Base-by-base conservation (phyloP, 139 green algal genomes). In the Haematococcus sp. region DNA sequence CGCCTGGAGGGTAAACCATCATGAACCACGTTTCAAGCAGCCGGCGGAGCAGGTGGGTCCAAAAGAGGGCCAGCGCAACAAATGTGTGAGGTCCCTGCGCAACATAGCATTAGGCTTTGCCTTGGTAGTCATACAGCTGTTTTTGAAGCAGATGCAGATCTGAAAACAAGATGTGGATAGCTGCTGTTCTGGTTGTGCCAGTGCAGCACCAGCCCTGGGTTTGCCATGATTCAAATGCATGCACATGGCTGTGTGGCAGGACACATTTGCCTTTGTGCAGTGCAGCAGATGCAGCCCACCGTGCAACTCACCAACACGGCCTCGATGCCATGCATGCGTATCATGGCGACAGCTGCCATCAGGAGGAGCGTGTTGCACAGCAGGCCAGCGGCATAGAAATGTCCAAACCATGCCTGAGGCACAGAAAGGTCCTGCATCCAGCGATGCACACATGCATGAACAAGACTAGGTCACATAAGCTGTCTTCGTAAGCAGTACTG, bases 311-410 rank as follows among this genome's bases (percentile, higher is more conserved):
- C 40, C 40, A 49, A 11, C 7, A 11, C 7, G 40, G 7, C 40
- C 40, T 49, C 40, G 11, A 19, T 19, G 40, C 40, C 40, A 49
- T 49, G 40, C 11, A 11, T 11, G 40, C 40, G 40, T 11, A 49
- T 7, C 40, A 49, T 49, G 40, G 7, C 40, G 40, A 11, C 40
- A 49, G 40, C 40, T 49, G 40, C 40, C 7, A 63, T n/a, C 58
- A 84, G 66, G 35, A 82, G 56, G 23, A 68, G 32, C 1, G 76
- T 75, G 66, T 83, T 84, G 52, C 40, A 81, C 13, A 70, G 27
- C 3, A 75, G 70, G 0, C 90, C 90, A 27, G 93, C 31, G 4
- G 83, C 28, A 63, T 95, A 95, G 76, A 95, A 95, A 64, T 95
- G 88, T 32, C 70, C 68, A 64, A 95, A 95, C 81, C 80, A 94